Percentiles rank a stretch among this genome's conserved stretches.
phyloP scores from a whole-genome alignment of 768 basidiomycete species.

The Boletus bicolor region DNA sequence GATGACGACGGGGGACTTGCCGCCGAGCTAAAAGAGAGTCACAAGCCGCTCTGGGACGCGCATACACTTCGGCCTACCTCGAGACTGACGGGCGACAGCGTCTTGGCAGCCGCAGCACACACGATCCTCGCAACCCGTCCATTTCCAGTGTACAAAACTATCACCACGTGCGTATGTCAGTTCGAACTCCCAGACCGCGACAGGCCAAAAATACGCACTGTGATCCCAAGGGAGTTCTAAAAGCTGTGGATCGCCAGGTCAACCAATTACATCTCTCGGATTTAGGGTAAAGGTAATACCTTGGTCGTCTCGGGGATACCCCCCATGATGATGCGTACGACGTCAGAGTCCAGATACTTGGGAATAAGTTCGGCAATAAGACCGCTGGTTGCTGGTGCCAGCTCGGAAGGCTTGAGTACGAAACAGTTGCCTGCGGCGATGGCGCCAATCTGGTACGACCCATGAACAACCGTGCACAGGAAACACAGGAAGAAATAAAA shows the following conservation, averaged over 20 bases:
- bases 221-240: conserved; percentile 70
- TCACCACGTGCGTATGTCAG: neutral
- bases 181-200: neutral
- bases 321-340: conserved; percentile 69
- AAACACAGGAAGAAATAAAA: neutral
- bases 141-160: conserved; percentile 56
- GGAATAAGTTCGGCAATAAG: conserved; percentile 67
- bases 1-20: conserved; percentile 74
- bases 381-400: conserved; percentile 49
- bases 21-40: conserved; percentile 47
- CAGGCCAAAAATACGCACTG: conserved; percentile 32
- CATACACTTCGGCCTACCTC: conserved; percentile 37
- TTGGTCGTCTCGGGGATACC: conserved; percentile 61
- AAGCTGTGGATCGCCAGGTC: conserved; percentile 39
- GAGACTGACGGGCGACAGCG: conserved; percentile 63
- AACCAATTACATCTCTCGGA: neutral
- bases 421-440: conserved; percentile 76
- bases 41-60: neutral
- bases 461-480: neutral
- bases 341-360: conserved; percentile 68
- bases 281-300: conserved; percentile 21
- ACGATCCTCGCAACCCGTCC: conserved; percentile 65
- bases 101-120: conserved; percentile 71
- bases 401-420: conserved; percentile 75
- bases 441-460: conserved; percentile 50